Evolutionary conservation across 164 flowering plant genomes (phyloP).

Genomic region (Malania oleifera): DNA sequence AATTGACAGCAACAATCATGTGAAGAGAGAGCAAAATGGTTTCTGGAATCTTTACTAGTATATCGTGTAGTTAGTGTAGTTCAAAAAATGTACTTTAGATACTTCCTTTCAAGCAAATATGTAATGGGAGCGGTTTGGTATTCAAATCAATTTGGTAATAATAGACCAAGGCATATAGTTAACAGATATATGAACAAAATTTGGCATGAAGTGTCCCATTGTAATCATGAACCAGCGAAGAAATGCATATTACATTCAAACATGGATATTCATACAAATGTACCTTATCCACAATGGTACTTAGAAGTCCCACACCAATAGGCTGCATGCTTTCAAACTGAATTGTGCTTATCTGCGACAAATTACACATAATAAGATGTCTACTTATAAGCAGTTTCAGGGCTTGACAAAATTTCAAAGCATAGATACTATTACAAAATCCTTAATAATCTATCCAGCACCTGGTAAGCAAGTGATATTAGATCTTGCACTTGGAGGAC

Average conservation of each 20-base stretch:
- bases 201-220: no score
- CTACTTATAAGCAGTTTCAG: background rate
- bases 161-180: background rate
- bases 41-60: no score
- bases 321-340: conserved; percentile 94
- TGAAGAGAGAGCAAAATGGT: no score
- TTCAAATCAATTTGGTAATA: background rate
- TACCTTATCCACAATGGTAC: conserved; percentile 88
- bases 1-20: no score
- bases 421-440: background rate
- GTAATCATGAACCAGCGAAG: no score
- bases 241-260: no score
- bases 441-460: conserved; percentile 14
- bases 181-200: background rate
- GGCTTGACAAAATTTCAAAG: background rate
- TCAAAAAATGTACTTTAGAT: background rate
- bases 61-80: no score
- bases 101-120: background rate
- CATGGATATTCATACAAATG: background rate
- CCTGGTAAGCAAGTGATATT: conserved; percentile 97
- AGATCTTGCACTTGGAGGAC: conserved; percentile 81
- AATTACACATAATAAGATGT: background rate
- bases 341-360: conserved; percentile 77
- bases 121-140: background rate
- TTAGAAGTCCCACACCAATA: conserved; percentile 73